Evolutionary conservation across 495 filamentous ascomycete genomes (phyloP), one percentile per base, ranked within the genome.

Genomic region (Podospora sp.): DNA sequence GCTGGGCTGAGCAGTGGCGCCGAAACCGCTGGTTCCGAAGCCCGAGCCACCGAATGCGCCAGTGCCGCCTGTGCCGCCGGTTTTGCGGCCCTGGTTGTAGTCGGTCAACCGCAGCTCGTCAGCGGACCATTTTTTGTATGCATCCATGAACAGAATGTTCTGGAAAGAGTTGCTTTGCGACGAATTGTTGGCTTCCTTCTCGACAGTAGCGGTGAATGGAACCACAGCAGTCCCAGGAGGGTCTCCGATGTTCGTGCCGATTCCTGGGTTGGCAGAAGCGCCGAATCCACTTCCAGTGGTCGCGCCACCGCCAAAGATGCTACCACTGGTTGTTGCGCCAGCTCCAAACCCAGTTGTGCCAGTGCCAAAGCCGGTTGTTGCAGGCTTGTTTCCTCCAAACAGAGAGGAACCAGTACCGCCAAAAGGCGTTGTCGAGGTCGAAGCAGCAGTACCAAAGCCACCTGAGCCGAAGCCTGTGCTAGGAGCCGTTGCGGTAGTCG

Each of bases 31-130:
- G 9, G 71, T 74, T 49, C 77, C 78, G 76, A 92, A 92, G 22
- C 83, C 82, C 27, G 87, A 88, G 65, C 77, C 76, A 7, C 95
- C 95, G 73, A 99, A 99, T 5, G 90, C 91, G 35, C 92, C 92
- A 51, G 90, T 85, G 59, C 92, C 92, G 64, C 91, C 91, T 22
- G 85, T 83, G 70, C 92, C 94, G 8, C 93, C 95, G 69, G 83
- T 91, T 40, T 89, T 87, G 65, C 95, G 86, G 25, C 95, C 95
- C 81, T 92, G 89, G 62, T 88, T 86, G 78, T 98, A 99, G 79
- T 99, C 95, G 36, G 86, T 92, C 63, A 96, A 77, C 73, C 95
- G 87, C 55, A 99, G 78, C 77, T 99, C 95, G 76, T 99, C 95
- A 40, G 91, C 87, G 5, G 92, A 97, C 78, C 87, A 97, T 68